phyloP scores from a whole-genome alignment of 2,329 filamentous ascomycete species.

The Conoideocrella luteorostrata region DNA sequence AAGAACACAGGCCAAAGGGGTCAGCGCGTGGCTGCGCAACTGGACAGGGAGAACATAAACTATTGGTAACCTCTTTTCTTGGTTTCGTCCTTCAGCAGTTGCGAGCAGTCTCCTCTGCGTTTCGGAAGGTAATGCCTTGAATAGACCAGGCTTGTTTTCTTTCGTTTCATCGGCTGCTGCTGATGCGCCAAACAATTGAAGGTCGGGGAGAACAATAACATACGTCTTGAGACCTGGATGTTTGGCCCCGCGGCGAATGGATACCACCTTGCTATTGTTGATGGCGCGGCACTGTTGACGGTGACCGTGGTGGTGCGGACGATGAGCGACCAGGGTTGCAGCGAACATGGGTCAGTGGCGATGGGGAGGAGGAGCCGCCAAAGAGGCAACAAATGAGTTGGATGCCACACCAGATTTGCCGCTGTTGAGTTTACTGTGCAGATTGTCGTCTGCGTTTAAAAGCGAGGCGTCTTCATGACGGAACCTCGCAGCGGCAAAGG shows the following conservation, averaged over 20 bases:
- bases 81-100: background rate
- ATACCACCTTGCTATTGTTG: slow-evolving; percentile 7
- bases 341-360: slow-evolving; percentile 7
- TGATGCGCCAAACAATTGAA: background rate
- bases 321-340: slow-evolving; percentile 10
- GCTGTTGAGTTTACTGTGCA: background rate
- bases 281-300: slow-evolving; percentile 9
- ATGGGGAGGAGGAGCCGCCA: background rate
- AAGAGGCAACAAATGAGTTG: background rate
- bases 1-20: slow-evolving; percentile 3
- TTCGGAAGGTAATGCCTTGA: too few species aligned
- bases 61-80: background rate
- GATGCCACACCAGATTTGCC: slow-evolving; percentile 6
- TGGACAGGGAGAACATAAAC: background rate
- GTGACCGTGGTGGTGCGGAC: slow-evolving; percentile 8
- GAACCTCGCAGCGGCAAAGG: slow-evolving; percentile 13
- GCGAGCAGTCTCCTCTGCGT: background rate
- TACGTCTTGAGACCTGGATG: background rate
- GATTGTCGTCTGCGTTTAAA: background rate
- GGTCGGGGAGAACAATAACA: background rate
- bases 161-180: too few species aligned
- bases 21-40: background rate
- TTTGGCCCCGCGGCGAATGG: slow-evolving; percentile 1
- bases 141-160: background rate
- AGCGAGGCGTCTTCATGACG: slow-evolving; percentile 9